Evolutionary conservation across 2,329 filamentous ascomycete species (phyloP).

Genomic region (Pseudogymnoascus sp.): DNA sequence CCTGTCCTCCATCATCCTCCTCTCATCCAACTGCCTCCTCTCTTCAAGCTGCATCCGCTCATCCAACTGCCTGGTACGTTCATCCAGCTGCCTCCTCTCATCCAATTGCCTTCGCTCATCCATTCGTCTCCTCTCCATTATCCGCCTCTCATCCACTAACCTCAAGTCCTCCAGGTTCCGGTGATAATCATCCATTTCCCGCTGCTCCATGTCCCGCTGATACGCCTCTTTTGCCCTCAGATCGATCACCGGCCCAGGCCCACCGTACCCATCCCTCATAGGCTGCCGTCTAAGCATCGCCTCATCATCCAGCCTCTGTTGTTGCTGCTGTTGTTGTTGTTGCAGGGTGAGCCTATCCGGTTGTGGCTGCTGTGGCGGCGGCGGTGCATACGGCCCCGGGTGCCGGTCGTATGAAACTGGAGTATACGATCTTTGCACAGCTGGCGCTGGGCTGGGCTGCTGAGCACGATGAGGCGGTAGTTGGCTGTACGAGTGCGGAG

Average conservation of each 20-base stretch:
- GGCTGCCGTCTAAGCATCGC: background rate
- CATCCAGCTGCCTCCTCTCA: background rate
- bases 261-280: constrained; percentile 1
- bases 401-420: background rate
- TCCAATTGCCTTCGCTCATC: background rate
- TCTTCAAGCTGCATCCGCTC: background rate
- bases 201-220: background rate
- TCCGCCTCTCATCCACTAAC: background rate
- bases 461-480: background rate
- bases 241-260: background rate
- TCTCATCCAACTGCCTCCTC: background rate
- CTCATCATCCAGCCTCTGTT: background rate
- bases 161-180: background rate
- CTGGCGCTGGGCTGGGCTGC: background rate
- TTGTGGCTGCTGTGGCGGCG: background rate
- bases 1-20: constrained; percentile 4
- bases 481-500: background rate
- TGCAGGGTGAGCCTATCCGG: background rate
- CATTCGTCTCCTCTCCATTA: background rate
- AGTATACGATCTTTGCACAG: background rate
- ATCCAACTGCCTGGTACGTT: background rate
- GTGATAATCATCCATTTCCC: background rate
- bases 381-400: background rate
- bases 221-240: background rate
- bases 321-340: background rate